phyloP scores from a whole-genome alignment of 176 grass and related monocot genomes.

The Urochloa ruziziensis region DNA sequence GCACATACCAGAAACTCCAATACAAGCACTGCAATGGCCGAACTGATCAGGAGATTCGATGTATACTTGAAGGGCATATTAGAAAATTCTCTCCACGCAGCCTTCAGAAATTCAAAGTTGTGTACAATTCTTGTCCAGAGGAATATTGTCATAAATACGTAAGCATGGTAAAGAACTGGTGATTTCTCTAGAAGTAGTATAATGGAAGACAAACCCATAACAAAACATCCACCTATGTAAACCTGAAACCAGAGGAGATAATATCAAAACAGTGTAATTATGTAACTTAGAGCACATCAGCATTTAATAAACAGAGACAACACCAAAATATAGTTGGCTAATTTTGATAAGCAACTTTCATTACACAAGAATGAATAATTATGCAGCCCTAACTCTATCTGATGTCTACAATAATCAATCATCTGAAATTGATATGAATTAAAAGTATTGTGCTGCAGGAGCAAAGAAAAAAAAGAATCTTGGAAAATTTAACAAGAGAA shows the following conservation, averaged over 20 bases:
- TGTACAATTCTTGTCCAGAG: slow-evolving; percentile 83
- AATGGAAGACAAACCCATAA: slow-evolving; percentile 68
- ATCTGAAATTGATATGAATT: not conserved
- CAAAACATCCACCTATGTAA: slow-evolving; percentile 66
- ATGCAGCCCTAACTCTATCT: slow-evolving; percentile 4
- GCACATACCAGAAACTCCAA: slow-evolving; percentile 82
- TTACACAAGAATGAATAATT: not conserved
- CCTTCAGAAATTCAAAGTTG: slow-evolving; percentile 62
- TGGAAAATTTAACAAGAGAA: not conserved
- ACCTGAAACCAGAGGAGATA: slow-evolving; percentile 59
- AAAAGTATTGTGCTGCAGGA: not conserved
- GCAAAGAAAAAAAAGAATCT: not conserved
- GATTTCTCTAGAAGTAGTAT: slow-evolving; percentile 82
- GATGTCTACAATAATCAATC: not conserved
- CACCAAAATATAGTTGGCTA: not conserved
- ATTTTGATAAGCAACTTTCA: slow-evolving; percentile 16
- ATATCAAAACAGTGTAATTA: slow-evolving; percentile 15
- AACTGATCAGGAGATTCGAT: slow-evolving; percentile 64
- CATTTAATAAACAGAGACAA: not conserved
- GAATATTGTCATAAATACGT: slow-evolving; percentile 88
- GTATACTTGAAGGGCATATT: slow-evolving; percentile 56
- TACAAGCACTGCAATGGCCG: slow-evolving; percentile 59
- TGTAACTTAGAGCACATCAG: slow-evolving; percentile 12
- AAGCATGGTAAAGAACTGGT: slow-evolving; percentile 86
- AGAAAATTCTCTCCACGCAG: slow-evolving; percentile 62